Evolutionary conservation across 2,329 filamentous ascomycete genomes (phyloP).

Genomic region (Didymella pomorum): DNA sequence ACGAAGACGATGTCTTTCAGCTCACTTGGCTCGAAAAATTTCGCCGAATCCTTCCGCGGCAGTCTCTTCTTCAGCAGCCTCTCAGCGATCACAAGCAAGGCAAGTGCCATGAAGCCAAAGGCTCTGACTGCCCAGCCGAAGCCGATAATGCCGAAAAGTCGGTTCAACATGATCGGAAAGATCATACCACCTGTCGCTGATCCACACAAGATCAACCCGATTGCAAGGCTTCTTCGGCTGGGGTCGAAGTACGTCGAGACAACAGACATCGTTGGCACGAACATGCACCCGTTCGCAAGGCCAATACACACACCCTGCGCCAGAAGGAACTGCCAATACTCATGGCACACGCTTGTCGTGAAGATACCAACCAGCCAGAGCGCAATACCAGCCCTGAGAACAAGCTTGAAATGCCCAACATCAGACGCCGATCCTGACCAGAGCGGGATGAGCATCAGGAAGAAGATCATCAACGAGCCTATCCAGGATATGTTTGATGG

Average conservation of each 20-base stretch:
- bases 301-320: slow-evolving; percentile 46
- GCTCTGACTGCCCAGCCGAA: slow-evolving; percentile 46
- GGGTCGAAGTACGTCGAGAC: slow-evolving; percentile 63
- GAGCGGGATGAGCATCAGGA: slow-evolving; percentile 56
- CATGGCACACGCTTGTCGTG: slow-evolving; percentile 57
- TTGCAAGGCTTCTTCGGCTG: slow-evolving; percentile 63
- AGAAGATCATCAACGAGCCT: slow-evolving; percentile 58
- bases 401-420: slow-evolving; percentile 58
- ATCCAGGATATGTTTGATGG: slow-evolving; percentile 62
- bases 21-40: slow-evolving; percentile 26
- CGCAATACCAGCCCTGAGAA: slow-evolving; percentile 51
- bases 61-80: slow-evolving; percentile 29
- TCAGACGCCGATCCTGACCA: slow-evolving; percentile 59
- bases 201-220: slow-evolving; percentile 66
- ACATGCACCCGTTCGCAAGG: slow-evolving; percentile 43
- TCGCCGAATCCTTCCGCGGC: slow-evolving; percentile 26
- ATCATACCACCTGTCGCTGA: slow-evolving; percentile 68
- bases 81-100: slow-evolving; percentile 57
- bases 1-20: slow-evolving; percentile 30
- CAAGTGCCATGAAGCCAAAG: slow-evolving; percentile 63
- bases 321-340: slow-evolving; percentile 57
- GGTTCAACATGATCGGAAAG: slow-evolving; percentile 63
- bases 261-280: slow-evolving; percentile 42
- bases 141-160: slow-evolving; percentile 57
- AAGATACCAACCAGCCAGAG: slow-evolving; percentile 59